Evolutionary conservation across 2,329 filamentous ascomycete genomes (phyloP).

Genomic region (Trichoderma simmonsii): DNA sequence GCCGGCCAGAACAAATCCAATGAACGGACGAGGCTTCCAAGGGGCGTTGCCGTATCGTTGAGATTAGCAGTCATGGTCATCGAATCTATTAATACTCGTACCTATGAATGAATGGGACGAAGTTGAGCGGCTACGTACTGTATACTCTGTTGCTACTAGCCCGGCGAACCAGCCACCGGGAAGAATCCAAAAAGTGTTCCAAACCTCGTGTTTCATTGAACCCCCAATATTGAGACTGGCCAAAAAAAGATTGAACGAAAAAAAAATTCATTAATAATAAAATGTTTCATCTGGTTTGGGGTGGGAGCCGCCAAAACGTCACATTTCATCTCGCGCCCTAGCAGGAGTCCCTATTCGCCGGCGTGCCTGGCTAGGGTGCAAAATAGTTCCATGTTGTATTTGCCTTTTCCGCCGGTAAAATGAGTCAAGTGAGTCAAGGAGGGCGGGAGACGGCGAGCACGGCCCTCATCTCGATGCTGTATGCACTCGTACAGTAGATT

Average conservation of each 20-base stretch:
- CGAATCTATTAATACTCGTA: background rate
- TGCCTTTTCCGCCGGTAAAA: background rate
- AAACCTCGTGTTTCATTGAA: background rate
- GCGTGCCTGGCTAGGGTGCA: slow-evolving; percentile 3
- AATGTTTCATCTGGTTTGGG: slow-evolving; percentile 4
- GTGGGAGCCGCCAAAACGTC: background rate
- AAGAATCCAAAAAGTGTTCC: background rate
- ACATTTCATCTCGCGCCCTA: slow-evolving; percentile 11
- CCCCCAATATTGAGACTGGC: background rate
- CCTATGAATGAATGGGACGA: background rate
- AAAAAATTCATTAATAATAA: slow-evolving; percentile 1
- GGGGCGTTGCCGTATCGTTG: background rate
- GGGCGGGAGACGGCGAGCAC: background rate
- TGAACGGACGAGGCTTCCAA: background rate
- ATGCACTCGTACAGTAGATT: background rate
- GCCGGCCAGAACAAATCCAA: background rate
- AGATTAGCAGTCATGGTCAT: background rate
- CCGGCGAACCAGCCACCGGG: background rate
- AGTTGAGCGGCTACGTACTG: background rate
- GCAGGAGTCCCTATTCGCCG: background rate
- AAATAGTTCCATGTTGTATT: background rate
- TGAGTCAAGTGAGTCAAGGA: slow-evolving; percentile 4
- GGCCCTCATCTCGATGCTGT: background rate
- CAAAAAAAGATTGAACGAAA: background rate
- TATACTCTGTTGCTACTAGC: background rate